Evolutionary conservation across 2,329 filamentous ascomycete genomes (phyloP), one percentile per base, ranked within the genome.

Genomic region (Penicillium glabrum): DNA sequence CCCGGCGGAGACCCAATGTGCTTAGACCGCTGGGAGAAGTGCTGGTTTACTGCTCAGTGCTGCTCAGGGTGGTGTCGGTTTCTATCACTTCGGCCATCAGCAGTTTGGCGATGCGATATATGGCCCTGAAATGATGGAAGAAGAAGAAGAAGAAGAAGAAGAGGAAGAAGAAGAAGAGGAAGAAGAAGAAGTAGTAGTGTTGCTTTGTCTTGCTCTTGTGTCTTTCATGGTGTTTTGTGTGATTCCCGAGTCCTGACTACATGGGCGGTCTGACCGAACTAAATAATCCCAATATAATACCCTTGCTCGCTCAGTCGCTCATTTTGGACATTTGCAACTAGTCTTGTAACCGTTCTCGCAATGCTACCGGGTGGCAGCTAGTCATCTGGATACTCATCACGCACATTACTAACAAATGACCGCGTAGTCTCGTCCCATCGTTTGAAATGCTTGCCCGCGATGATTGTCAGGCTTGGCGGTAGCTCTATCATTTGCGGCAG

Each of bases 371-470:
- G 9, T 31, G 3, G 9, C 64, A 59, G 35, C 46, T 64, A 96
- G 74, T 96, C 91, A 69, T 96, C 89, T 0, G 93, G 93, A 73
- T 92, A 97, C 68, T 93, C 86, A 65, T 96, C 90, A 64, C 77
- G 76, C 52, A 90, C 80, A 72, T 97, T 98, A 65, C 91, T 96
- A 31, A 96, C 82, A 76, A 98, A 99, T 4, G 76, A 80, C 63
- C 85, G 85, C 0, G 75, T 80, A 33, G 77, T 78, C 5, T 72
- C 69, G 73, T 97, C 90, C 81, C 92, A 98, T 43, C 91, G 82
- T 74, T 91, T 96, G 74, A 99, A 98, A 73, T 90, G 91, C 66
- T 88, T 89, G 0, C 95, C 95, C 3, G 92, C 91, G 63, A 90
- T 75, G 46, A 80, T 80, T 68, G 91, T 82, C 60, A 96, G 68